Percentiles rank a stretch among this genome's conserved stretches.
Conservation (phyloP, 176 grass and related monocot species). For the Bothriochloa decipiens region DNA sequence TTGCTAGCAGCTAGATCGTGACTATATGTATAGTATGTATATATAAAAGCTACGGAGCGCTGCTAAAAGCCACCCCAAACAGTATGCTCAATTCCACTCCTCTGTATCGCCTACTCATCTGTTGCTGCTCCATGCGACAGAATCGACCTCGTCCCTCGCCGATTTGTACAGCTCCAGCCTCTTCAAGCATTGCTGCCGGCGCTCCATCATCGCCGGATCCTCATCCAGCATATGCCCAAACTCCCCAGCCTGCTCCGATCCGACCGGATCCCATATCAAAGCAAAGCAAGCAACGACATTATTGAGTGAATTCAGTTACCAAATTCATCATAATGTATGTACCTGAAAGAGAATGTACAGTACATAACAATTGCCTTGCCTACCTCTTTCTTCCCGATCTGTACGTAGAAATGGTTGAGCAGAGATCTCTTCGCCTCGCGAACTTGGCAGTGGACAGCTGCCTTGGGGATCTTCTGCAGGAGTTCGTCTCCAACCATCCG, state of each 20-base stretch:
- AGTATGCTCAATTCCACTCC: background rate
- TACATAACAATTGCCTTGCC: background rate
- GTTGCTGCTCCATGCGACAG: conserved; percentile 52
- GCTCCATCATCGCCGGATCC: conserved; percentile 70
- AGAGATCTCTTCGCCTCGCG: conserved; percentile 74
- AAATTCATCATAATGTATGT: background rate
- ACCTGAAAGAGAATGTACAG: no score
- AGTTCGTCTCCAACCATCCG: conserved; percentile 65
- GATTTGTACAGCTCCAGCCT: conserved; percentile 74
- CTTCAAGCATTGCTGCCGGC: conserved; percentile 55
- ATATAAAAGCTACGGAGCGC: background rate
- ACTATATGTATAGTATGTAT: background rate
- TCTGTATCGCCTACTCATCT: background rate
- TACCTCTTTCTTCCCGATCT: conserved; percentile 70
- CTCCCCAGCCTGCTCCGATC: conserved; percentile 45
- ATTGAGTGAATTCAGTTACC: background rate
- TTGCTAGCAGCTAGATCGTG: background rate
- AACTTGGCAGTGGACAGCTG: conserved; percentile 74
- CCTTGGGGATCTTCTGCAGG: conserved; percentile 64
- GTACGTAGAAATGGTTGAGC: conserved; percentile 62
- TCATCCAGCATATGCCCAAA: conserved; percentile 68
- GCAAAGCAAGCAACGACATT: background rate
- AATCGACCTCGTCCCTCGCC: conserved; percentile 66
- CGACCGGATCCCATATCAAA: background rate
- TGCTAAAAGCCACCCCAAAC: background rate